A percentile compares a stretch with the other conserved stretches of the same genome.
Conservation (phyloP, 2,329 filamentous ascomycete genomes). For the Beauveria asiatica region DNA sequence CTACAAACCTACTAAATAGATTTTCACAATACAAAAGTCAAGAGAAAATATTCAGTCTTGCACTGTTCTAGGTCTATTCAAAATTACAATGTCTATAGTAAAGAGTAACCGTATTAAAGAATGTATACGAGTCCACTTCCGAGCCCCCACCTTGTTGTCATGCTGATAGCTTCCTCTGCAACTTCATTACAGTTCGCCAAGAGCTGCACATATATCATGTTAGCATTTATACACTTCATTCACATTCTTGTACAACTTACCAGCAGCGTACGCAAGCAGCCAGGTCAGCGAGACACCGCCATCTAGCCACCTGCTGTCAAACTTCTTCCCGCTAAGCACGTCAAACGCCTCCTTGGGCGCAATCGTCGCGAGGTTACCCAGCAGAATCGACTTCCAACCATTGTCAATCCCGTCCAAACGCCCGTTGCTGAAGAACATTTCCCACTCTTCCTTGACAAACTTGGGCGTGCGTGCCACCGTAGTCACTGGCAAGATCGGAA, state of each 20-base stretch:
- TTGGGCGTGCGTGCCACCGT: constrained; percentile 54
- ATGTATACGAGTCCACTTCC: neutral
- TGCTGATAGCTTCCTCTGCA: neutral
- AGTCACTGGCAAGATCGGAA: constrained; percentile 63
- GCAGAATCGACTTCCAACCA: constrained; percentile 81
- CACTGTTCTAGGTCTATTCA: neutral
- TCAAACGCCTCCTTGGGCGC: constrained; percentile 61
- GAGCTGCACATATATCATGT: neutral
- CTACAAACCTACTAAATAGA: neutral
- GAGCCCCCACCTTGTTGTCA: too few species aligned
- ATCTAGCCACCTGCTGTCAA: constrained; percentile 64
- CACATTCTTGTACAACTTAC: constrained; percentile 38
- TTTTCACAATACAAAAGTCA: too few species aligned
- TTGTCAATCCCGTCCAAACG: constrained; percentile 57
- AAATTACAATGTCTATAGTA: neutral
- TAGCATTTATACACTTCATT: neutral
- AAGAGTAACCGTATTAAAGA: neutral
- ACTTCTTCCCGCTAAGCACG: constrained; percentile 62
- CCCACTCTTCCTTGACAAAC: constrained; percentile 81
- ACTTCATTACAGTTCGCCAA: constrained; percentile 2
- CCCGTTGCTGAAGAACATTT: constrained; percentile 62
- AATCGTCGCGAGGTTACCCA: constrained; percentile 71
- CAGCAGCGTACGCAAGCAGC: constrained; percentile 74
- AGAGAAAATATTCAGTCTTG: neutral
- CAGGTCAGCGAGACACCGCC: constrained; percentile 77